Evolutionary conservation across 257 asterid species (phyloP), one percentile per base, ranked within the genome.

Genomic region (Paraleonurus japonicus): DNA sequence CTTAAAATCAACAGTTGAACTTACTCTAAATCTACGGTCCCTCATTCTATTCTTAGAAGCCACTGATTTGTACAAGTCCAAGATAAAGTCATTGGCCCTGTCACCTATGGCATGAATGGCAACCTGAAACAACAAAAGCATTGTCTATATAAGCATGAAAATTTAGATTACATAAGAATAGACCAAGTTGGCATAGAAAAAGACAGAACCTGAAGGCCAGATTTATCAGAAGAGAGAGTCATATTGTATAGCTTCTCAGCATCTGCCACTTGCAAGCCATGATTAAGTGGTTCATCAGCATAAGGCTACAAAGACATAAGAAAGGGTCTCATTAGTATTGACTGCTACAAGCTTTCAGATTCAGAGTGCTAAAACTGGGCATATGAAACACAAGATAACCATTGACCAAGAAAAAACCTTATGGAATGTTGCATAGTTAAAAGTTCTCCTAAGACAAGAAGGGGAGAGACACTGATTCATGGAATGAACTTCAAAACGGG

Each of bases 91-190:
- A 85, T 91, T 94, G 66, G 99, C 89, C 79, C 77, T 80, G 84
- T 94, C 97, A 65, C 99, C 99, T 75, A 94, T 91, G 62, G 97
- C 99, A 82, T 94, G 99, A 76, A 94, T 73, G n/a, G 96, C 90
- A 41, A 85, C 92, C 99, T 94, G 82, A 74, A 80, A 71, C 22
- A 68, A 81, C 39, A 48, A 68, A 66, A 71, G 73, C 43, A 22
- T 58, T 28, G 30, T 71, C 17, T 48, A 35, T 35, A 7, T 27
- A 60, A 11, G 53, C 66, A 61, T 51, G 61, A 37, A 35, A 32
- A 70, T 55, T 39, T 41, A 33, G 17, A 53, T n/a, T 45, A 63
- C 33, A 27, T 27, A 28, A 43, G 39, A 39, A 28, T 27, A 73
- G 65, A 65, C 58, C 28, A 53, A 47, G 70, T 41, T 47, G 28